Base-by-base conservation (phyloP, 148 eudicot genomes). In the Arbutus unedo region DNA sequence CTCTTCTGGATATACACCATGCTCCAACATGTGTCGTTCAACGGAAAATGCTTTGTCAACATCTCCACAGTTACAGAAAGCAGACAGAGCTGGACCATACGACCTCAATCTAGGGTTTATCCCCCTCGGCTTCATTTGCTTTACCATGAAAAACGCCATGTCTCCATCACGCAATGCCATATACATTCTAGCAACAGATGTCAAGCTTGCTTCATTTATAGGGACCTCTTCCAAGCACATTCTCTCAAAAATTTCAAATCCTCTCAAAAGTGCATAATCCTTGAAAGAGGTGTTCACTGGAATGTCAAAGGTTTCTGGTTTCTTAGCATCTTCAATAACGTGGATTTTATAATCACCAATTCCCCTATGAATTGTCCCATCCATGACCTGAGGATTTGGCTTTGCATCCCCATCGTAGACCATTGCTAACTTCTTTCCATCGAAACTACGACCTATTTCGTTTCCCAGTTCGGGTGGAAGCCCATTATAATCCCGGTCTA, bases 111-210 rank as follows among this genome's bases (percentile, higher is more conserved):
- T 89, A 68, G 98, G 97, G 85, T 83, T 92, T 85, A 95, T 89
- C 53, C 93, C 95, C 79, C 86, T 74, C 72, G 74, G 90, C 71
- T 90, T 89, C 95, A 95, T 95, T 82, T 93, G 87, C 85, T 93
- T 93, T 57, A 95, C 92, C 85, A 87, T 88, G 60, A 93, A 91
- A 85, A 95, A 93, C 49, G 97, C 98, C 94, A 89, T 93, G 77
- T 95, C 93, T 70, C 98, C 98, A 57, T 93, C 85, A 44, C 93
- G 94, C 91, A 89, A 85, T 16, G 93, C 90, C 89, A 93, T 91
- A 48, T 94, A 92, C 95, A 95, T 91, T 87, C 98, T 90, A 80
- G 98, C 97, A 82, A 92, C 88, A 72, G 97, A 92, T 59, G 98
- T 95, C 83, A 95, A 83, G 60, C 92, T 88, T 49, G 98, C 95